Percentiles rank a stretch among this genome's conserved stretches.
Evolutionary conservation across 1,284 basidiomycete species (phyloP).

Genomic region (Vanrija pseudolonga): DNA sequence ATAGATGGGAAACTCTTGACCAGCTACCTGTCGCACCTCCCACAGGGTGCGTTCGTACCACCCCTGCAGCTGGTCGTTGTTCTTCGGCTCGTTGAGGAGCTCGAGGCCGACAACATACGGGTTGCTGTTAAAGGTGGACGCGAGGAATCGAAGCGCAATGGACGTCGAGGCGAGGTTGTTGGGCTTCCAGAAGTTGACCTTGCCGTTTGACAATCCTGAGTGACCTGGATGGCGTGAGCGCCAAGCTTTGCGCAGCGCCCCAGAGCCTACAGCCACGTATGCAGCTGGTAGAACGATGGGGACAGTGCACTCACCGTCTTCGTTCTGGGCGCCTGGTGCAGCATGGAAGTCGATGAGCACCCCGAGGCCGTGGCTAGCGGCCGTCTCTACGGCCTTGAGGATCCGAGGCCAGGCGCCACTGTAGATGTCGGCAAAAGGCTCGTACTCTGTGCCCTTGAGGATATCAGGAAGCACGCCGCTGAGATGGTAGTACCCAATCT

Average conservation of each 20-base stretch:
- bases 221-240: conserved; percentile 28
- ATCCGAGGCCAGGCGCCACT: conserved; percentile 70
- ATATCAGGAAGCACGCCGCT: conserved; percentile 61
- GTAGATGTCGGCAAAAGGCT: conserved; percentile 59
- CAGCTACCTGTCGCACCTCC: conserved; percentile 56
- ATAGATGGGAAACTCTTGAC: conserved; percentile 63
- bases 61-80: conserved; percentile 54
- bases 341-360: conserved; percentile 62
- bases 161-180: conserved; percentile 60
- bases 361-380: conserved; percentile 64
- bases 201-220: conserved; percentile 44
- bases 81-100: conserved; percentile 76
- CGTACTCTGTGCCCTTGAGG: conserved; percentile 69
- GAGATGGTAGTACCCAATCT: conserved; percentile 75
- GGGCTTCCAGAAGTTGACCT: conserved; percentile 46
- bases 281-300: conserved; percentile 13
- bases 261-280: background rate
- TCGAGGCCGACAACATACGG: conserved; percentile 75
- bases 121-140: conserved; percentile 49
- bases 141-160: conserved; percentile 53
- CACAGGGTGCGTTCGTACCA: conserved; percentile 66
- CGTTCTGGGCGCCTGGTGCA: conserved; percentile 52
- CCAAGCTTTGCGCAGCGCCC: background rate
- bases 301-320: conserved; percentile 42
- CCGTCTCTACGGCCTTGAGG: conserved; percentile 62